Base-by-base conservation (phyloP, 2,329 filamentous ascomycete species). In the Onygenales sp. region DNA sequence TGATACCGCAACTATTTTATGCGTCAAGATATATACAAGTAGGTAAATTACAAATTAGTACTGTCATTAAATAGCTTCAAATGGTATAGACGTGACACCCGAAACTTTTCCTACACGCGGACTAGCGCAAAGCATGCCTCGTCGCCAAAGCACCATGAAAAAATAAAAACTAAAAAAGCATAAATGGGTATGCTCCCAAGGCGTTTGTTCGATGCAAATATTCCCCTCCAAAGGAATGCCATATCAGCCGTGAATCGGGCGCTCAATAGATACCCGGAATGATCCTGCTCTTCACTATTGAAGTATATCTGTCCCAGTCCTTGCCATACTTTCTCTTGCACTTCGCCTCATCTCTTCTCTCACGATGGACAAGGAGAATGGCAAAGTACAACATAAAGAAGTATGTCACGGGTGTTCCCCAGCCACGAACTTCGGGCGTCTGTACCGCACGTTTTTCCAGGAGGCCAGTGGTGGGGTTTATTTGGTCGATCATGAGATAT, bases 371-470 rank as follows among this genome's bases (percentile, higher is more conserved):
- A 10, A 61, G 53, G 36, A 61, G 45, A 34, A 56, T 37, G 2
- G 57, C 59, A 55, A 61, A 61, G 44, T 59, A 61, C 31, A 59
- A 34, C 33, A 55, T 49, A 27, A 59, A 61, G 43, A 59, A 60
- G 49, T 60, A 60, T 3, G 58, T 59, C 27, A 55, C 53, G 42
- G 53, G 11, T 34, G 57, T 58, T 17, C 54, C 58, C 58, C 57
- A 59, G 7, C 57, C 56, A 17, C 49, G 42, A 11, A 52, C 51
- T 11, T 48, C 52, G n/a, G 43, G 50, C n/a, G 52, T 48, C 6
- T 52, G 21, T 8, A 58, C 54, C 7, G 40, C 47, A 6, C 53
- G 52, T 13, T 53, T 53, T 13, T 56, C 52, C 13, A 55, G 40
- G 10, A 40, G 42, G 4, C 34, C 47, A 11, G 49, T 51, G 42